Evolutionary conservation across 495 filamentous ascomycete species (phyloP).

Genomic region (Penicillium simplicissimum): DNA sequence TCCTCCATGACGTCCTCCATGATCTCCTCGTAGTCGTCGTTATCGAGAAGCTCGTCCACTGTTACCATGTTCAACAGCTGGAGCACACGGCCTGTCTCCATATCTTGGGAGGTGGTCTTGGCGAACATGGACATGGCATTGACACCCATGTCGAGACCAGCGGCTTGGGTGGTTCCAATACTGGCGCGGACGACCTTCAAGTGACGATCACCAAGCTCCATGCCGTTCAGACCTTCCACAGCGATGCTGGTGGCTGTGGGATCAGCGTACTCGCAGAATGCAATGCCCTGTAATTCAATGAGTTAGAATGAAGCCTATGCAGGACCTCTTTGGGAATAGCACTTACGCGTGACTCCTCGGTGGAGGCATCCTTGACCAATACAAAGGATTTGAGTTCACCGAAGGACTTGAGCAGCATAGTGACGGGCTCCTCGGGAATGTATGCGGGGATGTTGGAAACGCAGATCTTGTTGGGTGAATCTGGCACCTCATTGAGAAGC

Average conservation of each 20-base stretch:
- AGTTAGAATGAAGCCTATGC: conserved; percentile 20
- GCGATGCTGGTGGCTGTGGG: conserved; percentile 76
- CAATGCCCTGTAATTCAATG: conserved; percentile 68
- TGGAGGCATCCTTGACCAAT: conserved; percentile 81
- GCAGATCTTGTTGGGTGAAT: conserved; percentile 93
- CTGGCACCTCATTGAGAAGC: conserved; percentile 77
- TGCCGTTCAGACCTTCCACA: conserved; percentile 86
- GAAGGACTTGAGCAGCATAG: conserved; percentile 84
- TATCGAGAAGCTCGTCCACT: conserved; percentile 88
- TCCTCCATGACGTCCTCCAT: conserved; percentile 89
- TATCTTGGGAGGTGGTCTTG: conserved; percentile 77
- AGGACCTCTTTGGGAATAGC: background rate
- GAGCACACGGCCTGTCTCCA: conserved; percentile 77
- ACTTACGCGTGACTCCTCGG: conserved; percentile 85
- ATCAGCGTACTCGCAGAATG: conserved; percentile 93
- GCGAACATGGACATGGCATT: conserved; percentile 99
- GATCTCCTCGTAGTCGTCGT: conserved; percentile 96
- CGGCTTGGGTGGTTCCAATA: conserved; percentile 86
- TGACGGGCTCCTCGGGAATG: conserved; percentile 87
- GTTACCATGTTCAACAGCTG: conserved; percentile 98
- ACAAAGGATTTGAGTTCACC: conserved; percentile 93
- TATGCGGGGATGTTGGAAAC: conserved; percentile 84
- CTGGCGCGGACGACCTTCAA: conserved; percentile 87
- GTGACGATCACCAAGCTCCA: conserved; percentile 84
- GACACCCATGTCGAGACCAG: conserved; percentile 90